Evolutionary conservation across 2,329 filamentous ascomycete species (phyloP).

Genomic region (Penicillium griseofulvum): DNA sequence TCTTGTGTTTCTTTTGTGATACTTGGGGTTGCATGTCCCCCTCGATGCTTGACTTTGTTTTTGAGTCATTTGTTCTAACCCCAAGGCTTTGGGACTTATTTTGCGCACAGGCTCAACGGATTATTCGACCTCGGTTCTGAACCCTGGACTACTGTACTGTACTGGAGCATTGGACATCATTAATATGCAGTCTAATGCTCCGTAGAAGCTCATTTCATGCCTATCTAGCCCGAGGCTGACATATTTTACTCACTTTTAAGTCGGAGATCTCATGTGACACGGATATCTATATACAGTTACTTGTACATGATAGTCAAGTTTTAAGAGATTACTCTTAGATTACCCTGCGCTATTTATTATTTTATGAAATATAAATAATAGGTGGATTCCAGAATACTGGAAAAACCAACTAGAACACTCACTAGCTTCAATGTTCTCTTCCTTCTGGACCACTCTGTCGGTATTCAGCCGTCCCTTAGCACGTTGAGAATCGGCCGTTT

Average conservation of each 20-base stretch:
- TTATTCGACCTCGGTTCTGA: too few species aligned
- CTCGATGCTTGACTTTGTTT: neutral
- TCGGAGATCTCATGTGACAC: slow-evolving; percentile 19
- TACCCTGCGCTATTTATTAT: neutral
- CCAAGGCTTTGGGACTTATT: too few species aligned
- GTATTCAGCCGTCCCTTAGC: slow-evolving; percentile 1
- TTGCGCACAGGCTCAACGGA: too few species aligned
- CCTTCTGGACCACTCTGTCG: neutral
- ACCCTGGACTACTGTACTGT: too few species aligned
- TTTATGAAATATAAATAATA: neutral
- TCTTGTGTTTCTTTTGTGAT: neutral
- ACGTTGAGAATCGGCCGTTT: slow-evolving; percentile 7
- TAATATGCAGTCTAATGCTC: slow-evolving; percentile 12
- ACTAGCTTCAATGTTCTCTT: neutral
- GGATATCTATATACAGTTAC: neutral
- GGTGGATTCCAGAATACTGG: neutral
- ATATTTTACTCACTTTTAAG: slow-evolving; percentile 8
- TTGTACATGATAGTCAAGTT: neutral
- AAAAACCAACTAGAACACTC: neutral
- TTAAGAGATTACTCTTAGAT: neutral
- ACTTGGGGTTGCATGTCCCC: slow-evolving; percentile 2
- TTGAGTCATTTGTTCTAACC: neutral
- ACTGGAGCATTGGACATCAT: slow-evolving; percentile 10
- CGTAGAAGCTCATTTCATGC: too few species aligned
- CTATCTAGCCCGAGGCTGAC: slow-evolving; percentile 11